These are phyloP conservation scores for Henckelia pumila DNA, from an alignment of 257 asterid genomes.

Conservation along the genomic window DNA sequence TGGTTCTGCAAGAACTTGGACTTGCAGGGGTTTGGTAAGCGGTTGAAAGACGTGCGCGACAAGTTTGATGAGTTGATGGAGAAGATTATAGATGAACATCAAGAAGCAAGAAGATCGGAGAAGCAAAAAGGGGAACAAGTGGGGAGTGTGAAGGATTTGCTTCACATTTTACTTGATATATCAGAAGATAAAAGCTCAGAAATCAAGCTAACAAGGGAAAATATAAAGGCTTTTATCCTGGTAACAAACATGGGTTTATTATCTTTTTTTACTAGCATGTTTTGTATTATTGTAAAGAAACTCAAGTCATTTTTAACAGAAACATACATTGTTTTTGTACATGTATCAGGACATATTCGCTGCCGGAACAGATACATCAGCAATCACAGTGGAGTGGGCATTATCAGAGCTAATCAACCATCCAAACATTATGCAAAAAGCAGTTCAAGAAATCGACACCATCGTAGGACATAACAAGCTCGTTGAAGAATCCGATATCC, in stretches of 20 bases:
- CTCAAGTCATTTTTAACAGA: neutral
- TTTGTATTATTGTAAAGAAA: neutral
- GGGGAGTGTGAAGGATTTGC: conserved; percentile 44
- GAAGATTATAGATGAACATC: conserved; percentile 56
- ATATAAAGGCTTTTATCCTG: conserved; percentile 69
- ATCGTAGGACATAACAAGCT: conserved; percentile 39
- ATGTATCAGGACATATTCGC: conserved; percentile 61
- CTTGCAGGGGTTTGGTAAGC: conserved; percentile 58
- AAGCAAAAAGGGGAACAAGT: conserved; percentile 17
- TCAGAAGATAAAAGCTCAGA: conserved; percentile 53
- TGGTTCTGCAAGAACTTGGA: conserved; percentile 74
- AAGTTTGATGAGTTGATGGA: conserved; percentile 68
- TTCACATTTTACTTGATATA: conserved; percentile 60
- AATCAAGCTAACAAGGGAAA: conserved; percentile 46
- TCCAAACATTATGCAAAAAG: conserved; percentile 49
- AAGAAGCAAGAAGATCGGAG: conserved; percentile 31
- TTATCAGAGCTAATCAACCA: conserved; percentile 68
- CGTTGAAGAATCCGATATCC: conserved; percentile 56
- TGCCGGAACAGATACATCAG: conserved; percentile 83
- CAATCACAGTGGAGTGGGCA: conserved; percentile 80
- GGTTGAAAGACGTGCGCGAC: conserved; percentile 39
- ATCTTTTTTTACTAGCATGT: neutral
- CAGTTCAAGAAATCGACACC: conserved; percentile 50
- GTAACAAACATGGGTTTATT: conserved; percentile 32
- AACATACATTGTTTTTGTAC: neutral